These are phyloP conservation scores for Talaromyces sp. DNA, from an alignment of 2,329 filamentous ascomycete genomes.

Conservation along the genomic window DNA sequence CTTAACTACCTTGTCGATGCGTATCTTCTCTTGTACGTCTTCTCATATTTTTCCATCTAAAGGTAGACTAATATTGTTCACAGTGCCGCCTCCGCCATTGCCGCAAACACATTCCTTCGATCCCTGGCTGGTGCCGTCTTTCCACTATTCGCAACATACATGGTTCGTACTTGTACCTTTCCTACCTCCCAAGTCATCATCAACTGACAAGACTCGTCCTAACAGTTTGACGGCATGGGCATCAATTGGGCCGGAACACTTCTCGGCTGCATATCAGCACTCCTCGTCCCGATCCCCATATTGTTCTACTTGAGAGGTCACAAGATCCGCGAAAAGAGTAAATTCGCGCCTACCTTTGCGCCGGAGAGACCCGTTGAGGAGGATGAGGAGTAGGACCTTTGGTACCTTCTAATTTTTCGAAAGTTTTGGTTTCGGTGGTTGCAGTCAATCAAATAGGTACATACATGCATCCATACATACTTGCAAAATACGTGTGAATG, in stretches of 20 bases:
- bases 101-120: constrained; percentile 50
- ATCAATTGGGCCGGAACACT: constrained; percentile 36
- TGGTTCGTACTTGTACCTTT: constrained; percentile 22
- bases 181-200: neutral
- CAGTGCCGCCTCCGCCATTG: constrained; percentile 49
- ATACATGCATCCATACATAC: neutral
- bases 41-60: neutral
- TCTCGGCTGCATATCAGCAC: constrained; percentile 34
- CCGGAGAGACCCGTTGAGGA: constrained; percentile 1
- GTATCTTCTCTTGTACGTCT: constrained; percentile 29
- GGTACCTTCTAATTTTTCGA: neutral
- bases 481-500: neutral
- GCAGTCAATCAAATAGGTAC: neutral
- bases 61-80: neutral
- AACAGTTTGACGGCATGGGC: constrained; percentile 24
- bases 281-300: constrained; percentile 39
- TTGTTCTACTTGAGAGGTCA: constrained; percentile 34
- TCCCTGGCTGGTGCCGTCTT: constrained; percentile 41
- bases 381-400: neutral
- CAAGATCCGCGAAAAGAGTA: constrained; percentile 32
- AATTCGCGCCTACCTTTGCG: constrained; percentile 31
- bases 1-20: constrained; percentile 45
- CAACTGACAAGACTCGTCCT: neutral
- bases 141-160: constrained; percentile 33
- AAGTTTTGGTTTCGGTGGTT: neutral